Conservation (phyloP, 1,139 yeast genomes). For the Diutina sp. region DNA sequence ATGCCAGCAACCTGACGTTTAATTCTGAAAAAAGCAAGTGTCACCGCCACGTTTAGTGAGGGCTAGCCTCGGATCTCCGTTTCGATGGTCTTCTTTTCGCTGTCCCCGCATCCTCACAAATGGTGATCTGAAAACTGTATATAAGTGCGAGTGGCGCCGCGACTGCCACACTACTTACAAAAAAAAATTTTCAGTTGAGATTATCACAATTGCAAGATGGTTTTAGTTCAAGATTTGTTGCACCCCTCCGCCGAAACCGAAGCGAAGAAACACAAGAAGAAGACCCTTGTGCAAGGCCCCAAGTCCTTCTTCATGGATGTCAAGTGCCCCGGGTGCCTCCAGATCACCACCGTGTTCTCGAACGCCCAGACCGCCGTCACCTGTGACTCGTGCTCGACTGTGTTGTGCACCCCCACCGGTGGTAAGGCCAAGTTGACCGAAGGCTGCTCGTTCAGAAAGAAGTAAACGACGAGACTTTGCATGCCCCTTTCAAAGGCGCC, state of each 20-base stretch:
- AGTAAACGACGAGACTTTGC: slow-evolving; percentile 34
- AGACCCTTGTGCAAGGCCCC: slow-evolving; percentile 94
- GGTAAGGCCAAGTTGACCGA: slow-evolving; percentile 99
- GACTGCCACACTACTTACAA: background rate
- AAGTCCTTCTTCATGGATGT: slow-evolving; percentile 99
- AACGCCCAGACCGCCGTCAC: slow-evolving; percentile 99
- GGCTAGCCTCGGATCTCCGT: background rate
- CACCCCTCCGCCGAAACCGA: slow-evolving; percentile 96
- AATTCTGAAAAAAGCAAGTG: background rate
- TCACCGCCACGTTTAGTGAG: background rate
- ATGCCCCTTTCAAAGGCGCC: background rate
- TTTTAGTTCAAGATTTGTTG: slow-evolving; percentile 34
- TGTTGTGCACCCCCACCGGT: slow-evolving; percentile 98
- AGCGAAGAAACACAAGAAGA: slow-evolving; percentile 93
- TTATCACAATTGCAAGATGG: slow-evolving; percentile 6
- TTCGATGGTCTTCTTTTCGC: background rate
- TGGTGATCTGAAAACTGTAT: background rate
- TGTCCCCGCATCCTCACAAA: background rate
- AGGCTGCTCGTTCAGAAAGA: slow-evolving; percentile 99
- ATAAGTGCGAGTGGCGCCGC: background rate
- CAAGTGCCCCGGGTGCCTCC: slow-evolving; percentile 98
- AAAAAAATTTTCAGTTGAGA: background rate
- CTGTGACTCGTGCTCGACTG: slow-evolving; percentile 97
- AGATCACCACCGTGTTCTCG: slow-evolving; percentile 98
- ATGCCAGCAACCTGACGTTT: background rate